These are phyloP conservation scores for Marasmius tenuissimus DNA, from an alignment of 1,284 basidiomycete genomes.

Conservation along the genomic window DNA sequence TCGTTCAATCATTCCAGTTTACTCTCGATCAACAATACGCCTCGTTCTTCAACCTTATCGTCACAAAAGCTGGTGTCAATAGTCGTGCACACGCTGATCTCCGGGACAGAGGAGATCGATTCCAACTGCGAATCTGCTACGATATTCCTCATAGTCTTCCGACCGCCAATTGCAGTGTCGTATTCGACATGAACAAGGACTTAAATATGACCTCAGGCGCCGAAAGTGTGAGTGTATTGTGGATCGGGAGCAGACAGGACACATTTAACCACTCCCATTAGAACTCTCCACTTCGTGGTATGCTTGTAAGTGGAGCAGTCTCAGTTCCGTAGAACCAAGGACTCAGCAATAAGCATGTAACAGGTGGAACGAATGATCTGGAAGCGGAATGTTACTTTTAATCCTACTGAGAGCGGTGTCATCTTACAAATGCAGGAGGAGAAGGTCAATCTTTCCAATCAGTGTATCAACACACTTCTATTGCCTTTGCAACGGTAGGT, in stretches of 20 bases:
- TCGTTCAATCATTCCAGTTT: constrained; percentile 51
- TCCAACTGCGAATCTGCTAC: constrained; percentile 44
- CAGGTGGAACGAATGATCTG: not conserved
- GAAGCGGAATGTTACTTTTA: not conserved
- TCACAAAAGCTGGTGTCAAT: constrained; percentile 37
- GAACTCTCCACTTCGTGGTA: not conserved
- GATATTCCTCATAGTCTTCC: constrained; percentile 37
- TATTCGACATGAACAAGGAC: constrained; percentile 26
- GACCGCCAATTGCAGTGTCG: not conserved
- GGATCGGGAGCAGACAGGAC: no score
- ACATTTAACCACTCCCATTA: not conserved
- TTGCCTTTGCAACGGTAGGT: constrained; percentile 45
- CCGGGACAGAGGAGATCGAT: constrained; percentile 29
- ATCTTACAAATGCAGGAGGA: constrained; percentile 5
- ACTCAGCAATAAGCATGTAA: no score
- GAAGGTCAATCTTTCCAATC: constrained; percentile 28
- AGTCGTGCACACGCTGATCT: constrained; percentile 39
- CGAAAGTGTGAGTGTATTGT: not conserved
- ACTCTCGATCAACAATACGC: constrained; percentile 43
- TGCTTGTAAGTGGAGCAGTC: not conserved
- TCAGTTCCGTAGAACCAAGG: no score
- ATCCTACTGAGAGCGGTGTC: not conserved
- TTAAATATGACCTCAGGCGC: not conserved
- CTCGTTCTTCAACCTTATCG: constrained; percentile 36
- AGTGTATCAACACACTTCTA: constrained; percentile 43